These are phyloP conservation scores for Apostasia shenzhenica DNA, from an alignment of 106 monocot species.

Conservation along the genomic window DNA sequence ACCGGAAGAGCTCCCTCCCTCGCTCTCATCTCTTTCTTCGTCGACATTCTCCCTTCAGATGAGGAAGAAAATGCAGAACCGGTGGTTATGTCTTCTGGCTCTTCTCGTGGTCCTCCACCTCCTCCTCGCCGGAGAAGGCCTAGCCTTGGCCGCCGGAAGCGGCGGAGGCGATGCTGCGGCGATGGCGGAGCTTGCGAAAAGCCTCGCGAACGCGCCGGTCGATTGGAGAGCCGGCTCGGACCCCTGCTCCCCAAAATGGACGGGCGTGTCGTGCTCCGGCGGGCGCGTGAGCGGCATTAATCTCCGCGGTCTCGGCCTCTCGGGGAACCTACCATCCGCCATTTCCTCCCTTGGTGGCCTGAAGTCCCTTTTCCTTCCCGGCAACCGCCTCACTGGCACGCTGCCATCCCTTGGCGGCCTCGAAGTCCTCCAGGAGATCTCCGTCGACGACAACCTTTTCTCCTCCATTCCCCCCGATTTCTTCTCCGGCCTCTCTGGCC, in stretches of 20 bases:
- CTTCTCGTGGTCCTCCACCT: not conserved
- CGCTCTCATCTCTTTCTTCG: not conserved
- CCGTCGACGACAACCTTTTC: conserved; percentile 52
- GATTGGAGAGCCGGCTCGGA: conserved; percentile 9
- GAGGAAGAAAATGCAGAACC: not conserved
- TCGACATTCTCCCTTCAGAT: not conserved
- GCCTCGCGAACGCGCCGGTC: conserved; percentile 2
- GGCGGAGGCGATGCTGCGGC: conserved; percentile 4
- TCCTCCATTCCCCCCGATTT: conserved; percentile 40
- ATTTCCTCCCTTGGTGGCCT: conserved; percentile 37
- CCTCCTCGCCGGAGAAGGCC: not conserved
- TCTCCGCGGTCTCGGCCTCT: conserved; percentile 19
- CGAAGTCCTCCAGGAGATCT: conserved; percentile 26
- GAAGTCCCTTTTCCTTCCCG: conserved; percentile 38
- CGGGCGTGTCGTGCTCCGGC: conserved; percentile 41
- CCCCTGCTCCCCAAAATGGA: conserved; percentile 43
- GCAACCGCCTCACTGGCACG: conserved; percentile 39
- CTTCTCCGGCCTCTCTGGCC: conserved; percentile 52
- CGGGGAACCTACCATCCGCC: conserved; percentile 39
- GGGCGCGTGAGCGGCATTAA: conserved; percentile 43
- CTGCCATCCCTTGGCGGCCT: conserved; percentile 56
- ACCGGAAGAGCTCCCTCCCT: not conserved
- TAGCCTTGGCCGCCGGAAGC: not conserved
- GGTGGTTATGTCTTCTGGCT: no score
- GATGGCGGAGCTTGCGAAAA: conserved; percentile 6